These are phyloP conservation scores for Parietichytrium sp. DNA, from an alignment of 108 stramenopile genomes.

Conservation along the genomic window DNA sequence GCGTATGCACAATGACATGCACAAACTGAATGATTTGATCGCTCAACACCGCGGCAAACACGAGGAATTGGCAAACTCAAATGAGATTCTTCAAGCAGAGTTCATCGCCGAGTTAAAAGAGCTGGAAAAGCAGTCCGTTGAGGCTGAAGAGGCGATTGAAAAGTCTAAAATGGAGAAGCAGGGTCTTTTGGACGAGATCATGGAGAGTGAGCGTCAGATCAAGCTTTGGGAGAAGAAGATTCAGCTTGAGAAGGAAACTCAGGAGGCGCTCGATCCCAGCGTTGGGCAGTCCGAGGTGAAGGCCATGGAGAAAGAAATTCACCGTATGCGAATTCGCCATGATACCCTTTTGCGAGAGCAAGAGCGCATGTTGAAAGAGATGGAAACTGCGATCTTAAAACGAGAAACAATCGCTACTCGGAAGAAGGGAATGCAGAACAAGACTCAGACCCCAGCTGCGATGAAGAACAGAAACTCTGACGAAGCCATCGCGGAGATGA, in stretches of 20 bases:
- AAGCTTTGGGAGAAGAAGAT: slow-evolving; percentile 77
- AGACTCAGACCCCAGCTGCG: slow-evolving; percentile 22
- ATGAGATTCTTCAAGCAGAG: slow-evolving; percentile 55
- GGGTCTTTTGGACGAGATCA: slow-evolving; percentile 62
- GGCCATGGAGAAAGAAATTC: slow-evolving; percentile 77
- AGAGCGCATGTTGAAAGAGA: slow-evolving; percentile 69
- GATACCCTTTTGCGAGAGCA: slow-evolving; percentile 68
- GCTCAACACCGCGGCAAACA: slow-evolving; percentile 62
- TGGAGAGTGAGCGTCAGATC: slow-evolving; percentile 67
- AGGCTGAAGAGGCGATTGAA: slow-evolving; percentile 56
- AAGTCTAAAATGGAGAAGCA: slow-evolving; percentile 55
- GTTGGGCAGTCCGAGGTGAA: slow-evolving; percentile 68
- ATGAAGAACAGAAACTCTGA: slow-evolving; percentile 44
- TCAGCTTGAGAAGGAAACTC: slow-evolving; percentile 77
- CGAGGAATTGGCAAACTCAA: slow-evolving; percentile 55
- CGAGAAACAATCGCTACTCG: slow-evolving; percentile 72
- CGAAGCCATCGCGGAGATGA: slow-evolving; percentile 49
- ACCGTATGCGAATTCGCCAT: slow-evolving; percentile 74
- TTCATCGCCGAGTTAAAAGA: slow-evolving; percentile 71
- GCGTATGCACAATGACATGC: slow-evolving; percentile 71
- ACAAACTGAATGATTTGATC: slow-evolving; percentile 71
- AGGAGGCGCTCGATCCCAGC: slow-evolving; percentile 70
- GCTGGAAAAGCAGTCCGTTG: slow-evolving; percentile 56
- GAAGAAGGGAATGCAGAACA: slow-evolving; percentile 43
- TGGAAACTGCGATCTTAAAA: slow-evolving; percentile 73